A percentile compares a stretch with the other conserved stretches of the same genome.
Evolutionary conservation across 1,284 basidiomycete species (phyloP).

Genomic region (Ganoderma meredithae): DNA sequence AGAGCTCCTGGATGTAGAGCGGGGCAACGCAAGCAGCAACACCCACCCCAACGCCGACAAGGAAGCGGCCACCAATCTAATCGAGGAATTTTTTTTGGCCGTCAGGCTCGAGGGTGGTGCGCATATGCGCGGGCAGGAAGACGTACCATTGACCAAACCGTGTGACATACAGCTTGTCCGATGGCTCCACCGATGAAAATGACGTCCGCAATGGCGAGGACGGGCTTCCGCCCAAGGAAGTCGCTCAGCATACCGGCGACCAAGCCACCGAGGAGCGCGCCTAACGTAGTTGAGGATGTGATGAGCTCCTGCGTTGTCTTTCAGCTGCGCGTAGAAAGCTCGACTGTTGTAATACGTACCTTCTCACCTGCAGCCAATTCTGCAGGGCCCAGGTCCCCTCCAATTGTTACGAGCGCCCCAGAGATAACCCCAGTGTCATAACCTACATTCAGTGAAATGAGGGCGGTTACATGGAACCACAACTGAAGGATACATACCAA

Average conservation of each 20-base stretch:
- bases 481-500: conserved; percentile 57
- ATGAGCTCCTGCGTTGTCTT: conserved; percentile 68
- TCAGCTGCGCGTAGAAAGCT: not conserved
- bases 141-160: conserved; percentile 76
- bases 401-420: conserved; percentile 78
- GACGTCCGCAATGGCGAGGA: conserved; percentile 75
- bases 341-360: conserved; percentile 42
- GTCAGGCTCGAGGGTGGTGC: no score
- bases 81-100: not conserved
- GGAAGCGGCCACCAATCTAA: conserved; percentile 76
- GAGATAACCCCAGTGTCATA: conserved; percentile 86
- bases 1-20: conserved; percentile 85
- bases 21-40: conserved; percentile 84
- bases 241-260: conserved; percentile 77
- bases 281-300: conserved; percentile 82
- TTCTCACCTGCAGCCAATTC: conserved; percentile 71
- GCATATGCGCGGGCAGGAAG: not conserved
- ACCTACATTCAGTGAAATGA: conserved; percentile 48
- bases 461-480: not conserved
- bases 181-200: conserved; percentile 82
- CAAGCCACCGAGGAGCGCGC: conserved; percentile 81
- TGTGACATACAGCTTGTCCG: conserved; percentile 69
- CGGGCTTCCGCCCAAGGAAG: conserved; percentile 70
- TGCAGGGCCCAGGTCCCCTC: conserved; percentile 68
- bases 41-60: conserved; percentile 75